Evolutionary conservation across 768 basidiomycete genomes (phyloP), one percentile per base, ranked within the genome.

Genomic region (Mrakia frigida): DNA sequence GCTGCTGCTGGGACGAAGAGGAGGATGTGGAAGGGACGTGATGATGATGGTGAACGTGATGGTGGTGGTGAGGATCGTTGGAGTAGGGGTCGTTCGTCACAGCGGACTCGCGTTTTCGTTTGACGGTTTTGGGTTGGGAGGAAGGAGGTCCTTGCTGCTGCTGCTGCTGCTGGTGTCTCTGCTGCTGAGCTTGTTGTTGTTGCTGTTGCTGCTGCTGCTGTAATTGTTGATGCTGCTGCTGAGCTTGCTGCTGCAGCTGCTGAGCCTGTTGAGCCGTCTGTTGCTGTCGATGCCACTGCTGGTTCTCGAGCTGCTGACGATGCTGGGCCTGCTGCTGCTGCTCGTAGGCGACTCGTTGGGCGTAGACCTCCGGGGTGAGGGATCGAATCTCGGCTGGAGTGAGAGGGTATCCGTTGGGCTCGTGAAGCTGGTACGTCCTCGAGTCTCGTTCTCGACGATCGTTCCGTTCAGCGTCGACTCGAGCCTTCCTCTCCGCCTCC

Each of bases 151-250:
- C 3, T 4, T 14, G 6, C 35, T 61, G 37, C 60, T 61, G 73
- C 25, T 39, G 72, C 53, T 35, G 52, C 21, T 59, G 53, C 37
- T 33, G 50, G 16, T 65, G 61, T 6, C 39, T 6, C 39, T 53
- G 73, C 16, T 37, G 41, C 14, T 65, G 37, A 28, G 43, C 53
- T 28, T 33, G 46, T n/a, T 35, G 70, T 1, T 35, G n/a, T 33
- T 35, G 46, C 43, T 46, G 28, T 16, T 21, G 11, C 6, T 18
- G 70, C 23, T 37, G 70, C 50, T 53, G 70, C 37, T 72, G 70
- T n/a, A n/a, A n/a, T n/a, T 72, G 68, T 28, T 46, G 39, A 3
- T 70, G 68, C n/a, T 70, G 68, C n/a, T 70, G 68, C 68, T 70
- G n/a, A n/a, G n/a, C n/a, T n/a, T 70, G 68, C n/a, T 70, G 68